A percentile compares a stretch with the other conserved stretches of the same genome.
Conservation (phyloP, 495 filamentous ascomycete species). For the Hamigera avellanea region DNA sequence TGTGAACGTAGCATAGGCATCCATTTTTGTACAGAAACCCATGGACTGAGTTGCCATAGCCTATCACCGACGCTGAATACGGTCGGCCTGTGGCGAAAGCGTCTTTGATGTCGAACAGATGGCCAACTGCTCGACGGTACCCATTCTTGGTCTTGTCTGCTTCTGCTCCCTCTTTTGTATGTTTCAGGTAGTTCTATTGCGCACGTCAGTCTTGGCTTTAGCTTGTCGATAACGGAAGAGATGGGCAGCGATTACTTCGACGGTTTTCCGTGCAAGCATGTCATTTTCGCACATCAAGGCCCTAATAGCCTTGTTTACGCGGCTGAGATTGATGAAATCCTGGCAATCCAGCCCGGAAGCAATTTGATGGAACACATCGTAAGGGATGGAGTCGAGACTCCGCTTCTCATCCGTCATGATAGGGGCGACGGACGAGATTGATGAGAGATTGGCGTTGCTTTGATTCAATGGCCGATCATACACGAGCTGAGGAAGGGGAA, state of each 20-base stretch:
- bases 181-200: conserved; percentile 38
- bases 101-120: conserved; percentile 47
- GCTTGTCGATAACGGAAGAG: not conserved
- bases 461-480: too few relatives aligned
- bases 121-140: conserved; percentile 45
- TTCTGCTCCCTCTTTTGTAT: conserved; percentile 45
- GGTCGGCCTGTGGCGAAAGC: conserved; percentile 53
- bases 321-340: conserved; percentile 31
- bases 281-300: conserved; percentile 44
- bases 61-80: conserved; percentile 48
- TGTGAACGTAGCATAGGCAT: conserved; percentile 47
- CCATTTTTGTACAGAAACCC: conserved; percentile 54
- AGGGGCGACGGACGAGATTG: too few relatives aligned
- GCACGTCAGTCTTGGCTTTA: conserved; percentile 2
- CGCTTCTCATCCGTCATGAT: not conserved
- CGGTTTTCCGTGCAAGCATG: conserved; percentile 46
- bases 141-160: conserved; percentile 32
- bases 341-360: conserved; percentile 29
- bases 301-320: conserved; percentile 41
- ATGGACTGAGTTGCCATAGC: conserved; percentile 44
- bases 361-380: conserved; percentile 53
- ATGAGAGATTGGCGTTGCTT: too few relatives aligned
- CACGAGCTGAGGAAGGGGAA: too few relatives aligned
- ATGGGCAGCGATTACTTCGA: conserved; percentile 38
- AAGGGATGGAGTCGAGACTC: conserved; percentile 39